These are phyloP conservation scores for Apophysomyces ossiformis DNA, from an alignment of 371 early-diverging fungal genomes.

Conservation along the genomic window DNA sequence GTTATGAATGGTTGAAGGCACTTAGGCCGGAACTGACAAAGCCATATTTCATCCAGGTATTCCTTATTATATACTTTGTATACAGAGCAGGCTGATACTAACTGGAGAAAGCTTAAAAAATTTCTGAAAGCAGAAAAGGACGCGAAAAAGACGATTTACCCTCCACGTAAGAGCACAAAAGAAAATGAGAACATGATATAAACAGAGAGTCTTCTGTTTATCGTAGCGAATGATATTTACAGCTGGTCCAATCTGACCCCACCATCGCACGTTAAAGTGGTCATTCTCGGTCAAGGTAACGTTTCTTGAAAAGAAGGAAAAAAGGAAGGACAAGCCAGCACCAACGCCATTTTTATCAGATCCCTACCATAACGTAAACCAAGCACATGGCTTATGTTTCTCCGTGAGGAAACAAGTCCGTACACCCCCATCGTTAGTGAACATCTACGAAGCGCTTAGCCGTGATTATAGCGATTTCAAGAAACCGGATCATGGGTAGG, in stretches of 20 bases:
- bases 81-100: not conserved
- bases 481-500: slow-evolving; percentile 66
- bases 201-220: not conserved
- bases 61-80: not conserved
- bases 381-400: slow-evolving; percentile 95
- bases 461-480: slow-evolving; percentile 69
- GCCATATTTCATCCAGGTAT: slow-evolving; percentile 77
- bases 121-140: slow-evolving; percentile 63
- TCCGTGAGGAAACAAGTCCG: slow-evolving; percentile 80
- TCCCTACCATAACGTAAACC: slow-evolving; percentile 93
- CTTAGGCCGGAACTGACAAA: slow-evolving; percentile 74
- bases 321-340: slow-evolving; percentile 12
- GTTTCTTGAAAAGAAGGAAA: not conserved
- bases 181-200: not conserved
- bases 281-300: slow-evolving; percentile 90
- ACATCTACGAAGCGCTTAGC: slow-evolving; percentile 91
- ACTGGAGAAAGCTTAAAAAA: slow-evolving; percentile 61
- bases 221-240: slow-evolving; percentile 68
- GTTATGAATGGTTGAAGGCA: slow-evolving; percentile 76
- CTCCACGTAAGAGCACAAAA: slow-evolving; percentile 56
- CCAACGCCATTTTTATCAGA: slow-evolving; percentile 53
- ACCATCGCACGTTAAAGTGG: slow-evolving; percentile 72
- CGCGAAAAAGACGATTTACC: slow-evolving; percentile 66
- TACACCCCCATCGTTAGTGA: slow-evolving; percentile 90
- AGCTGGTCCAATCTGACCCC: slow-evolving; percentile 80